These are phyloP conservation scores for Trichosporon sp. DNA, from an alignment of 1,284 basidiomycete genomes.

Conservation along the genomic window DNA sequence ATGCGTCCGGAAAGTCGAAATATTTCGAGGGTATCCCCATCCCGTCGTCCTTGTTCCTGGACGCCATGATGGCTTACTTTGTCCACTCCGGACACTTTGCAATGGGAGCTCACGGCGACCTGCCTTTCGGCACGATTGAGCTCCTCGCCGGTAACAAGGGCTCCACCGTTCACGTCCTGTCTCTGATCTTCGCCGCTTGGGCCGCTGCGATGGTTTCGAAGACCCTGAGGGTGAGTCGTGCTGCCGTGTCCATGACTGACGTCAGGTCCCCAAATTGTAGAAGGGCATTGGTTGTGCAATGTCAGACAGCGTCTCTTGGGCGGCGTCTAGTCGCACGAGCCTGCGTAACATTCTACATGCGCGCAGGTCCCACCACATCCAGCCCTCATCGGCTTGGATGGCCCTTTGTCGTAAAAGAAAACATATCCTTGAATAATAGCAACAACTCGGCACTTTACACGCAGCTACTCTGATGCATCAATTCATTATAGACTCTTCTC, in stretches of 20 bases:
- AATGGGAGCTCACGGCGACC: slow-evolving; percentile 25
- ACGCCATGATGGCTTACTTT: slow-evolving; percentile 75
- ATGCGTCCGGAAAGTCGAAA: slow-evolving; percentile 74
- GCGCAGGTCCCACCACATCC: not conserved
- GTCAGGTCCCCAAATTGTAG: slow-evolving; percentile 17
- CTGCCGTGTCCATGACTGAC: not conserved
- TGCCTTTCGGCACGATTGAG: slow-evolving; percentile 67
- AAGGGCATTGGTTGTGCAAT: not conserved
- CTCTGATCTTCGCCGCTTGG: slow-evolving; percentile 70
- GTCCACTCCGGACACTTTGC: slow-evolving; percentile 75
- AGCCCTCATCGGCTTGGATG: not conserved
- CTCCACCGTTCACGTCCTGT: slow-evolving; percentile 67
- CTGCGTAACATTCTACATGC: not conserved
- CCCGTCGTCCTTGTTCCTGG: slow-evolving; percentile 79
- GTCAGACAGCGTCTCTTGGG: not conserved
- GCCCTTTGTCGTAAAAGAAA: not conserved
- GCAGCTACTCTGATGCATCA: slow-evolving; percentile 6
- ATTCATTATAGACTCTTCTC: not conserved
- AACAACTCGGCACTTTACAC: slow-evolving; percentile 4
- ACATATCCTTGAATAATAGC: not conserved
- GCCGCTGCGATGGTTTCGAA: slow-evolving; percentile 94
- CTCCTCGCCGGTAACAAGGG: slow-evolving; percentile 68
- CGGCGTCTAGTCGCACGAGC: not conserved
- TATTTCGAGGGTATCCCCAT: slow-evolving; percentile 99
- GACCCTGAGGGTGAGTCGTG: slow-evolving; percentile 62